A percentile compares a stretch with the other conserved stretches of the same genome.
These are phyloP conservation scores for Pythium coloratum DNA, from an alignment of 352 stramenopile genomes.

Conservation along the genomic window DNA sequence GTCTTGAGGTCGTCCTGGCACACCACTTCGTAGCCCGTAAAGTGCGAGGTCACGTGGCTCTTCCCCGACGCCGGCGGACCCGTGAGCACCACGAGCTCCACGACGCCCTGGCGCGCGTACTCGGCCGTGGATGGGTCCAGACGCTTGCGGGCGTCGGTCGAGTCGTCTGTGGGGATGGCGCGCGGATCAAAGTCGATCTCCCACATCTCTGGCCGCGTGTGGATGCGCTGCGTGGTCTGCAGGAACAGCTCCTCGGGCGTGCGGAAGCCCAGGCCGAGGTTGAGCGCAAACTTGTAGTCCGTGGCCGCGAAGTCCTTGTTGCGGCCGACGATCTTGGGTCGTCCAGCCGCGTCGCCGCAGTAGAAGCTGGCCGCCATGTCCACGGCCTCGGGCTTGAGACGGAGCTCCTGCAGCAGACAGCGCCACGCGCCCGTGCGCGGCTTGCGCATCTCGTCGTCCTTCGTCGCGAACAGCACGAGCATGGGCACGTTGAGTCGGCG, in stretches of 20 bases:
- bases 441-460: conserved; percentile 79
- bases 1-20: conserved; percentile 89
- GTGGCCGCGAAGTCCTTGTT: conserved; percentile 83
- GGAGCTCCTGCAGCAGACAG: conserved; percentile 42
- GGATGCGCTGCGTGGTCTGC: conserved; percentile 60
- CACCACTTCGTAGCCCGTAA: conserved; percentile 57
- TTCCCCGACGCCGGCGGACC: conserved; percentile 78
- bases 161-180: conserved; percentile 7
- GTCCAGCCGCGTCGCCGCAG: conserved; percentile 78
- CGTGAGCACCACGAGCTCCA: conserved; percentile 72
- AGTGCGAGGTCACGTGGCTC: conserved; percentile 54
- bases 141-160: not conserved
- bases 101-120: conserved; percentile 16
- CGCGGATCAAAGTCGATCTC: conserved; percentile 77
- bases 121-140: conserved; percentile 16
- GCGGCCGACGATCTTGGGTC: conserved; percentile 63
- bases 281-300: conserved; percentile 90
- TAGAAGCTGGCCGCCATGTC: conserved; percentile 72
- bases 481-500: conserved; percentile 64
- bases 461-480: conserved; percentile 66
- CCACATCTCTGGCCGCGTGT: conserved; percentile 68
- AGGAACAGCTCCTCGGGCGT: conserved; percentile 87
- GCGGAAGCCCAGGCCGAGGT: conserved; percentile 75
- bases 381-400: conserved; percentile 22
- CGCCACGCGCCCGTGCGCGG: conserved; percentile 69